Evolutionary conservation across 495 filamentous ascomycete genomes (phyloP), one percentile per base, ranked within the genome.

Genomic region (Penicillium maclennaniae): DNA sequence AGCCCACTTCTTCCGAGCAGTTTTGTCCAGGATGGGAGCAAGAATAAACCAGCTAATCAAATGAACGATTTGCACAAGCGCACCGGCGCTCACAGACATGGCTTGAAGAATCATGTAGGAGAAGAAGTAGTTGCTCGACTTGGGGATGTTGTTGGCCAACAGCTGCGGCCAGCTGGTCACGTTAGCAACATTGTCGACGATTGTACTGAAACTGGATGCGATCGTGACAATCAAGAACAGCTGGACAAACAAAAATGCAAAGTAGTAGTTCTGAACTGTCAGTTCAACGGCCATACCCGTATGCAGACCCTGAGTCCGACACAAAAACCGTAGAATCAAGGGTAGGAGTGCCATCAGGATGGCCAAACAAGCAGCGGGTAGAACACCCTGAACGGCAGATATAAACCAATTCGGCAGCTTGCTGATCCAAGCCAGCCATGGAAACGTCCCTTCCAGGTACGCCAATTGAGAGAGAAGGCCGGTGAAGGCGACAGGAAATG

Each of bases 101-200:
- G 91, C 89, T 64, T 97, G 95, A 17, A 98, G 83, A 66, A 97
- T 84, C 84, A 98, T 91, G 76, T 98, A 98, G 5, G 89, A 91
- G 75, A 97, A 97, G 75, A 97, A 98, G 70, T 96, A 97, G 65
- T 97, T 95, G 55, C 89, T 86, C 2, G 92, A 89, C 69, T 85
- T 87, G 37, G 93, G 93, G 36, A 98, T 78, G 58, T 92, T 92
- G 26, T 75, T 64, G 2, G 92, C 93, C 48, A 98, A 69, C n/a
- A 89, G 74, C 21, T 83, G 65, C 0, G 91, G 83, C 67, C 81
- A 75, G 56, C 77, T 76, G 15, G 69, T 69, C 40, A 89, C 81
- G 52, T 90, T 71, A 12, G 81, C 72, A n/a, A 82, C 66, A 7
- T 91, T 69, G 7, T 80, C 68, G 38, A 84, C 66, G 45, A 96